Conservation (phyloP, 441 rosid genomes). For the Croton laevigatus region DNA sequence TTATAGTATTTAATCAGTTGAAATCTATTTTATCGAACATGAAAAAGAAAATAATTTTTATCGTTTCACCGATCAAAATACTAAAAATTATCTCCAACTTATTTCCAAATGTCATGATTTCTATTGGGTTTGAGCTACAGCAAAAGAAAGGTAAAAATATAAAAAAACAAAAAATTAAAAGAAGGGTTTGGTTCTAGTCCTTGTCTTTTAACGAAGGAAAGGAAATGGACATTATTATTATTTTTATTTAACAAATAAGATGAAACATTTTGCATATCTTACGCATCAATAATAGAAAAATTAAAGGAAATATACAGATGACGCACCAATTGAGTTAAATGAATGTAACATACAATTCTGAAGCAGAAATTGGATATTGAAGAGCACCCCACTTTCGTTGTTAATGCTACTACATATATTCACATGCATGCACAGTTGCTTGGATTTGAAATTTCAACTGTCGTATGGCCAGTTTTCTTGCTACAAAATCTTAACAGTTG, state of each 20-base stretch:
- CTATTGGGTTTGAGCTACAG: not conserved
- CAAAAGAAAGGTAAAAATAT: not conserved
- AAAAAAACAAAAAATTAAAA: not conserved
- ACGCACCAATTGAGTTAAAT: not conserved
- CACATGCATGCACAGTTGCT: not conserved
- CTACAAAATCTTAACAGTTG: not conserved
- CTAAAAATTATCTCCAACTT: no score
- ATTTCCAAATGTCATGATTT: no score
- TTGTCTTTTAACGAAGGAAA: not conserved
- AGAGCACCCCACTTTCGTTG: no score
- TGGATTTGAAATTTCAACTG: not conserved
- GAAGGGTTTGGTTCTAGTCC: not conserved
- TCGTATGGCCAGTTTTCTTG: not conserved
- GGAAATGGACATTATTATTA: not conserved
- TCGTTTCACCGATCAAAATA: no score
- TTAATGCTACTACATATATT: not conserved
- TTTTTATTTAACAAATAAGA: not conserved
- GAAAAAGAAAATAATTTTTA: no score
- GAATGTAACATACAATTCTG: no score
- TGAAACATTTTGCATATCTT: constrained; percentile 2
- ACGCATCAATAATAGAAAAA: not conserved
- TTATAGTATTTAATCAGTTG: no score
- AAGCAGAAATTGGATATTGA: no score
- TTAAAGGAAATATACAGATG: not conserved
- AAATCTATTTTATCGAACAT: no score